Evolutionary conservation across 129 eudicot species (phyloP).

Genomic region (Saussurea involucrata): DNA sequence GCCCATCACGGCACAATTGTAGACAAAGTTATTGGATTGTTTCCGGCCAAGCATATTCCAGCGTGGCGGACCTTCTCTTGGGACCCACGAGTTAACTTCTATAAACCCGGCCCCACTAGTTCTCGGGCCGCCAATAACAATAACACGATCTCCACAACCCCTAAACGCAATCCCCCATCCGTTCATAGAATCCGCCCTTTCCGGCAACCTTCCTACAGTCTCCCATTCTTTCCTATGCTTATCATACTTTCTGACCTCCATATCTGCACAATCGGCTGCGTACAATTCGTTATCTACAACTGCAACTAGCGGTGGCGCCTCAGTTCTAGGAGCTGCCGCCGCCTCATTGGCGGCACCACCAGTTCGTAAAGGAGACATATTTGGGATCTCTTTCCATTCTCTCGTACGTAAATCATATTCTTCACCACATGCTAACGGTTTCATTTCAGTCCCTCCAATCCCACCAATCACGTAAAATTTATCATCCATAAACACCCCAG

Average conservation of each 20-base stretch:
- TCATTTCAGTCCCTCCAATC: conserved; percentile 32
- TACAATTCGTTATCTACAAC: conserved; percentile 64
- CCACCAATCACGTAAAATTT: conserved; percentile 74
- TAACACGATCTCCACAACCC: conserved; percentile 62
- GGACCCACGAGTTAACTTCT: conserved; percentile 61
- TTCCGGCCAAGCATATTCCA: conserved; percentile 52
- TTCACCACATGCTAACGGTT: conserved; percentile 57
- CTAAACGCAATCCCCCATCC: conserved; percentile 82
- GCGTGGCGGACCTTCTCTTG: conserved; percentile 44
- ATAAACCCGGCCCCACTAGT: conserved; percentile 26
- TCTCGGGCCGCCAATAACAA: conserved; percentile 62
- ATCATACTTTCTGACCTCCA: conserved; percentile 55
- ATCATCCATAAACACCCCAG: conserved; percentile 64
- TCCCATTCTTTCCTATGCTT: conserved; percentile 44
- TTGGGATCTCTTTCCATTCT: conserved; percentile 55
- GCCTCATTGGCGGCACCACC: neutral
- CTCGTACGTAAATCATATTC: conserved; percentile 43
- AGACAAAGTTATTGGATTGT: conserved; percentile 50
- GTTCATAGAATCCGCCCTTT: conserved; percentile 38
- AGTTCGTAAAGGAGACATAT: conserved; percentile 43
- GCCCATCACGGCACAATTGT: conserved; percentile 63
- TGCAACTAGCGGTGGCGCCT: conserved; percentile 74
- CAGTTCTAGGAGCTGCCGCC: conserved; percentile 37
- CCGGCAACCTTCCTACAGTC: conserved; percentile 53
- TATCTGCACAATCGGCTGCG: conserved; percentile 53